A percentile compares a stretch with the other conserved stretches of the same genome.
phyloP scores from a whole-genome alignment of 768 basidiomycete species.

The Xanthoconium stramineum region DNA sequence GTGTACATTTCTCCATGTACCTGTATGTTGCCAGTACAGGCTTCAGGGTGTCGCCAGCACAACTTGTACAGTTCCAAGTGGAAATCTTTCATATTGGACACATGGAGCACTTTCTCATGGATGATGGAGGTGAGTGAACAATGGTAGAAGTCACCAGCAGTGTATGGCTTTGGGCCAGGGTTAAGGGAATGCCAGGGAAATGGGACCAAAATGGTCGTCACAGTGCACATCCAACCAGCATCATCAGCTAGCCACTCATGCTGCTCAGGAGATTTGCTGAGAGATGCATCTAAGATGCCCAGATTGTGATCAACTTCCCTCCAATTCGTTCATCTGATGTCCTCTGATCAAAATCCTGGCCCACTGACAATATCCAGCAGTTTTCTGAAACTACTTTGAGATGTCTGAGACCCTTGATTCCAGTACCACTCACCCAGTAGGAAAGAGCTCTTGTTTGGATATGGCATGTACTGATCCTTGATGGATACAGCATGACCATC shows the following conservation, averaged over 20 bases:
- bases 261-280: too few species aligned
- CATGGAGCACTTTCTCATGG: neutral
- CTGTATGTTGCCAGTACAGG: neutral
- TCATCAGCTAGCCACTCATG: too few species aligned
- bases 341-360: neutral
- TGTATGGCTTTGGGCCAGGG: neutral
- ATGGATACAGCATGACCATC: too few species aligned
- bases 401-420: neutral
- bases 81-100: neutral
- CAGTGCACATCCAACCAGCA: neutral
- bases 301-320: neutral
- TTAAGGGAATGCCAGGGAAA: neutral
- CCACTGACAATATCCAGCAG: neutral
- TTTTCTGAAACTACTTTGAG: neutral
- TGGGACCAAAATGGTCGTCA: neutral
- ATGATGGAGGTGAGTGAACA: neutral
- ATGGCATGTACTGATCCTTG: neutral
- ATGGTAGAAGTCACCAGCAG: neutral
- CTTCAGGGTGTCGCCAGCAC: too few species aligned
- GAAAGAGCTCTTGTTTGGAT: neutral
- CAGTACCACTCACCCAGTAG: neutral
- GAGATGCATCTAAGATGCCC: neutral
- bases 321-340: neutral
- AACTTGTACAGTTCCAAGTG: neutral
- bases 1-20: neutral